A percentile compares a stretch with the other conserved stretches of the same genome.
These are phyloP conservation scores for Fusarium nygamai DNA, from an alignment of 2,329 filamentous ascomycete genomes.

Conservation along the genomic window DNA sequence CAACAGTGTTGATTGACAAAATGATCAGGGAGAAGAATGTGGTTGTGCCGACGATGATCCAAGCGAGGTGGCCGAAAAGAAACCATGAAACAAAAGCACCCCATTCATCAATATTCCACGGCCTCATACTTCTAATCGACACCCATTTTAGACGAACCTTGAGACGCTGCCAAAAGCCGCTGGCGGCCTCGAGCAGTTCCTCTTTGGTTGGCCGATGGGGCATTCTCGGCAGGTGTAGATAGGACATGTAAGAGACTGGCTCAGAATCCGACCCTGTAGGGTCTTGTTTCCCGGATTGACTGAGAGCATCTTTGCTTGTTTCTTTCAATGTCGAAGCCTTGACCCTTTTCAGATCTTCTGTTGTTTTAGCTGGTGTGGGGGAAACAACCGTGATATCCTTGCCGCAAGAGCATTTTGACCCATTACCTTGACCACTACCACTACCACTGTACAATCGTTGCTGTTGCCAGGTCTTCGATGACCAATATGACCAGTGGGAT, in stretches of 20 bases:
- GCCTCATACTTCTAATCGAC: conserved; percentile 90
- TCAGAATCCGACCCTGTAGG: conserved; percentile 44
- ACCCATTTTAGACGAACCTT: conserved; percentile 98
- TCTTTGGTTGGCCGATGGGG: conserved; percentile 93
- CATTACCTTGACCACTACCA: conserved; percentile 17
- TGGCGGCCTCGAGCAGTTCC: conserved; percentile 90
- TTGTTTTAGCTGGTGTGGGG: conserved; percentile 14
- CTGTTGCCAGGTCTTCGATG: conserved; percentile 9
- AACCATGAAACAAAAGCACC: conserved; percentile 95
- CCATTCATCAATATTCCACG: conserved; percentile 97
- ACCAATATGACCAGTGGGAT: background rate
- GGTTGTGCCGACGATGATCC: conserved; percentile 96
- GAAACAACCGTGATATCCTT: conserved; percentile 27
- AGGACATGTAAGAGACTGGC: conserved; percentile 64
- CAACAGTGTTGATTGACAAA: conserved; percentile 91
- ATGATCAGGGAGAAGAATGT: conserved; percentile 96
- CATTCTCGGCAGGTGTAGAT: conserved; percentile 71
- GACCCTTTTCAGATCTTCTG: conserved; percentile 25
- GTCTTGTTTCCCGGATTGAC: conserved; percentile 10
- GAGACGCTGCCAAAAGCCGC: conserved; percentile 89
- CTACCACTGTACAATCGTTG: conserved; percentile 31
- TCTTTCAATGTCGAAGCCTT: conserved; percentile 21
- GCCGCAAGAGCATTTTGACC: conserved; percentile 40
- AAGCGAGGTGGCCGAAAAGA: conserved; percentile 89
- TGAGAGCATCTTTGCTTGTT: conserved; percentile 15